Base-by-base conservation (phyloP, 345 rosid genomes). In the Orychophragmus violaceus region DNA sequence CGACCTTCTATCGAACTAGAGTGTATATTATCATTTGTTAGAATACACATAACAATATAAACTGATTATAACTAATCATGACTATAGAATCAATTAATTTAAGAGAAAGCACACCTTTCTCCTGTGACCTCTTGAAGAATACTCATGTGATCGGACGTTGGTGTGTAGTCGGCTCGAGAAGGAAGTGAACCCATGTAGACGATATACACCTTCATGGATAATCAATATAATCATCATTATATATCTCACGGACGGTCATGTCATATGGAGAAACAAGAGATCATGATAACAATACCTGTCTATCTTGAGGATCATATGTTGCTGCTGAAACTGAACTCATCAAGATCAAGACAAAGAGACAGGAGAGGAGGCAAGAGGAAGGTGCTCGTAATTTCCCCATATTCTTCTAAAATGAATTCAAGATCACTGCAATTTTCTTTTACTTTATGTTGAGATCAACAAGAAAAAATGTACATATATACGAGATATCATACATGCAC, bases 51-150 rank as follows among this genome's bases (percentile, higher is more conserved):
- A 41, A 7, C 21, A 3, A 6, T 41, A 41, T 41, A 41, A 41
- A 41, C 21, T 7, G 21, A 41, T 41, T 6, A 41, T 41, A 41
- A 41, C 19, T 9, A 19, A 41, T 41, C 21, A 41, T 41, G 21
- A 7, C 14, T 41, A 41, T 41, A 41, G 10, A 6, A 14, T 16
- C 21, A 16, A 14, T 14, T 41, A 3, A 41, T 16, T 16, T 14
- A 41, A 41, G 21, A 41, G 48, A 7, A 41, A 16, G 14, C 48
- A 16, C 48, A 79, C 80, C 78, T 74, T n/a, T 39, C 61, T 46
- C 62, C 36, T 6, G 50, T 48, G 59, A 68, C 39, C 29, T 75
- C 64, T 71, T 74, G 68, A 64, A 80, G 79, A 9, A 80, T 64
- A 56, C 12, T 80, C 5, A 41, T 41, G 48, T 41, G 48, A 41